phyloP scores from a whole-genome alignment of 805 yeast species.

The Wickerhamomyces queroliae region DNA sequence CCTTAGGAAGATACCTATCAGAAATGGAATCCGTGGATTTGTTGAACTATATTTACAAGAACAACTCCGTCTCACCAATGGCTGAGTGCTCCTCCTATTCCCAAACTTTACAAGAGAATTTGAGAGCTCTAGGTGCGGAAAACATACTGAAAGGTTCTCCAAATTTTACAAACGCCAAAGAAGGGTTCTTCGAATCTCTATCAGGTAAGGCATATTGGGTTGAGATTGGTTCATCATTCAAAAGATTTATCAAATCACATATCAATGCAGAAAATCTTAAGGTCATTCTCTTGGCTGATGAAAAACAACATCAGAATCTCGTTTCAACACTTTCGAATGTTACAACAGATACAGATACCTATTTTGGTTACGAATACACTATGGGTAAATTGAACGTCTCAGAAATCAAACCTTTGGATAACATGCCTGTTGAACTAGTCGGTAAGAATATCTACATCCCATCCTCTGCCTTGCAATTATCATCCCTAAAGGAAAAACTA shows the following conservation, averaged over 20 bases:
- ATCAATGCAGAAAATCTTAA: constrained; percentile 27
- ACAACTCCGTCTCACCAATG: constrained; percentile 31
- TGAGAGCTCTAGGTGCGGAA: constrained; percentile 23
- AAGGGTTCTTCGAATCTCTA: constrained; percentile 26
- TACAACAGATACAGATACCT: constrained; percentile 25
- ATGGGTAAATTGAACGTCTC: constrained; percentile 7
- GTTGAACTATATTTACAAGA: constrained; percentile 39
- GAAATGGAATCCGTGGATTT: constrained; percentile 43
- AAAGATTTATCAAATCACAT: constrained; percentile 23
- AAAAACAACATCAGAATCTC: neutral
- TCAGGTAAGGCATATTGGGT: constrained; percentile 38
- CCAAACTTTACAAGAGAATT: constrained; percentile 31
- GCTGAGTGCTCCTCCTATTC: constrained; percentile 42
- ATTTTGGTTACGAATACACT: constrained; percentile 39
- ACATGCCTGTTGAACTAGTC: constrained; percentile 1
- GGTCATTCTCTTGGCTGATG: constrained; percentile 29
- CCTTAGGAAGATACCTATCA: constrained; percentile 35
- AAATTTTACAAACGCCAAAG: constrained; percentile 23
- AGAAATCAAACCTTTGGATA: neutral
- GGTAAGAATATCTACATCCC: constrained; percentile 32
- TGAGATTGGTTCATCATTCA: constrained; percentile 30
- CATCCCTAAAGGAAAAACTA: constrained; percentile 18
- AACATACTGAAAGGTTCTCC: constrained; percentile 41
- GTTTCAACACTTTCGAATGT: neutral
- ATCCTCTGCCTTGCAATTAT: constrained; percentile 24